These are phyloP conservation scores for Citrus inodora DNA, from an alignment of 345 rosid species.

Conservation along the genomic window DNA sequence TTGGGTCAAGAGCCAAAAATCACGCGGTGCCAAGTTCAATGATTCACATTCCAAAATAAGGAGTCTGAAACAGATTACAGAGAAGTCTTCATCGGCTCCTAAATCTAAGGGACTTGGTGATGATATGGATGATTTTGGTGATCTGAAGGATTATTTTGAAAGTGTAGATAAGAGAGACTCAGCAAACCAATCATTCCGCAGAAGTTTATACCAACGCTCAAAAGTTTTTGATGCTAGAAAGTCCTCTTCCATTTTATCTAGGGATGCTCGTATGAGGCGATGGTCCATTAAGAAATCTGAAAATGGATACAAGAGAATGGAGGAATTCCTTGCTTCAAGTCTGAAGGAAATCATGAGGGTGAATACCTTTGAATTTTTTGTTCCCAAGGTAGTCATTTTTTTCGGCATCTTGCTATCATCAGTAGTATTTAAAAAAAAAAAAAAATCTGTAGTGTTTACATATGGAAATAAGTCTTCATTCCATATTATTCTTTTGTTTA, in stretches of 20 bases:
- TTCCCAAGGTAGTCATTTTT: constrained; percentile 63
- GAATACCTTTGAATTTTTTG: constrained; percentile 79
- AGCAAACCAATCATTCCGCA: constrained; percentile 75
- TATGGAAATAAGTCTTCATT: constrained; percentile 17
- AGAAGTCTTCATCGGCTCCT: constrained; percentile 33
- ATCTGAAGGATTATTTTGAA: constrained; percentile 89
- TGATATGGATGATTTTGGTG: constrained; percentile 81
- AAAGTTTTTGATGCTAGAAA: constrained; percentile 92
- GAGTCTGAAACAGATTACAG: constrained; percentile 66
- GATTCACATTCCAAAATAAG: constrained; percentile 54
- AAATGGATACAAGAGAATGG: constrained; percentile 84
- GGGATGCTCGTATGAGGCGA: constrained; percentile 95
- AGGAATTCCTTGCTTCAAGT: constrained; percentile 85
- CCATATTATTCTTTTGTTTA: constrained; percentile 17
- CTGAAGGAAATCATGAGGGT: constrained; percentile 91
- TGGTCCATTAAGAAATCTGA: constrained; percentile 91
- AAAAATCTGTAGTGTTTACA: not conserved
- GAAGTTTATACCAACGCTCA: constrained; percentile 87
- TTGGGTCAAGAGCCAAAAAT: constrained; percentile 58
- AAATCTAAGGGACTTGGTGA: constrained; percentile 42
- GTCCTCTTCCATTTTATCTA: constrained; percentile 81
- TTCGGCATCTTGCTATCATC: not conserved
- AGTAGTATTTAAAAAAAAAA: not conserved
- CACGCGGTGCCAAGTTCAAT: constrained; percentile 29
- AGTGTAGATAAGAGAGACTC: constrained; percentile 93